Percentiles rank a stretch among this genome's conserved stretches.
phyloP scores from a whole-genome alignment of 768 basidiomycete species.

The Crassisporium funariophilum region DNA sequence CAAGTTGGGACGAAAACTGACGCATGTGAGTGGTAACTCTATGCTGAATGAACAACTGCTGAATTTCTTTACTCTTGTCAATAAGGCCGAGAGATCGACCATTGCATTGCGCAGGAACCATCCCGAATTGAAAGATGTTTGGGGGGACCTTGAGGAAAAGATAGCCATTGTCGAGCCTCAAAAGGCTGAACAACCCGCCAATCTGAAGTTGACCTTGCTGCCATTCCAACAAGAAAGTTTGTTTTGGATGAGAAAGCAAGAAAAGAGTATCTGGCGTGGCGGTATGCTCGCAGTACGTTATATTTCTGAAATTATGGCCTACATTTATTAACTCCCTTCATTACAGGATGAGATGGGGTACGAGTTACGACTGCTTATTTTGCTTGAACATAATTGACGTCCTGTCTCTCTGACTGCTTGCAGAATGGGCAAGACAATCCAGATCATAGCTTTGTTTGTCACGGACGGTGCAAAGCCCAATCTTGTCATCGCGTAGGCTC shows the following conservation, averaged over 20 bases:
- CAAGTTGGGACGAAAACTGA: slow-evolving; percentile 74
- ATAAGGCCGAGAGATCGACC: slow-evolving; percentile 70
- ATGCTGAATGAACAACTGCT: neutral
- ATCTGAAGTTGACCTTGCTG: slow-evolving; percentile 82
- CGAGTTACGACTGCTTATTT: no score
- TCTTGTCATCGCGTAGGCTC: slow-evolving; percentile 83
- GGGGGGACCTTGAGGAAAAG: slow-evolving; percentile 80
- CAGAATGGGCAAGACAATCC: slow-evolving; percentile 95
- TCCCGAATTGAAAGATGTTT: slow-evolving; percentile 78
- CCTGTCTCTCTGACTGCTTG: slow-evolving; percentile 10
- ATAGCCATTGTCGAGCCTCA: slow-evolving; percentile 64
- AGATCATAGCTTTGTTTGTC: slow-evolving; percentile 89
- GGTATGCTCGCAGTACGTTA: slow-evolving; percentile 85
- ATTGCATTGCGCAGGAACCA: slow-evolving; percentile 69
- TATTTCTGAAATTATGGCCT: neutral
- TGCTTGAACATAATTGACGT: neutral
- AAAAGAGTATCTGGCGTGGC: slow-evolving; percentile 82
- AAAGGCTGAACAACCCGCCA: slow-evolving; percentile 75
- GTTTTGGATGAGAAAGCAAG: slow-evolving; percentile 95
- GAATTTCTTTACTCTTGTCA: slow-evolving; percentile 2
- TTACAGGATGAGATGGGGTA: slow-evolving; percentile 92
- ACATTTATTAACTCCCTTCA: neutral
- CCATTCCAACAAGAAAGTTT: slow-evolving; percentile 97
- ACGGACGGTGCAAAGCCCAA: slow-evolving; percentile 80
- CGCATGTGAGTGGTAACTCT: slow-evolving; percentile 63